Evolutionary conservation across 2,329 filamentous ascomycete genomes (phyloP), one percentile per base, ranked within the genome.

Genomic region (Curvularia sp.): DNA sequence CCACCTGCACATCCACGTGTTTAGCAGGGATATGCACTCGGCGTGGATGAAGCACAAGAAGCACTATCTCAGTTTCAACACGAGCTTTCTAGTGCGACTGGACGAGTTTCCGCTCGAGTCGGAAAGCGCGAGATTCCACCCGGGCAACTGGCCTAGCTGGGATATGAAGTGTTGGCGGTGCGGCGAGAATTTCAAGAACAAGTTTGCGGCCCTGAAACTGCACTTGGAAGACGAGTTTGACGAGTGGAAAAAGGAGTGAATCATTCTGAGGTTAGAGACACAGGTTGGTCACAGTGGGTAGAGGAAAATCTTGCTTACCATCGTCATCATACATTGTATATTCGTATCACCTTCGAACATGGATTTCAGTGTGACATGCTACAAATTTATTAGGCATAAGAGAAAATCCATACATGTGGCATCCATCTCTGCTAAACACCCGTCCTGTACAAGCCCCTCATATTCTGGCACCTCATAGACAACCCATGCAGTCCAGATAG

Each of bases 61-160:
- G 75, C 95, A 98, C 78, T 98, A 97, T 79, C 92, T 95, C 72
- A 95, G 90, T 63, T 98, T 98, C 78, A 87, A 86, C 30, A 96
- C 93, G 51, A 85, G 86, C 3, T 99, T 98, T 74, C 86, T 99
- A 21, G 85, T 98, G 12, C 82, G 84, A 15, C 71, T 98, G 25
- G 87, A 87, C 21, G 90, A 93, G 59, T 94, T 97, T 49, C 94
- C 95, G 4, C 79, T 98, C 28, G 81, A 83, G 0, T 61, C 80
- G 25, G 85, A 88, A 53, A 92, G 96, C 74, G 76, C 79, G 45
- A 80, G 92, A 58, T 82, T 88, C 63, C 73, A 86, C 55, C 83
- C 86, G 0, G 81, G 79, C 0, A 82, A 83, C 18, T 93, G 89
- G 77, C 77, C 93, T 61, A 79, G 83, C 34, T 77, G 79, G 59